Evolutionary conservation across 257 asterid species (phyloP), one percentile per base, ranked within the genome.

Genomic region (Vinca minor): DNA sequence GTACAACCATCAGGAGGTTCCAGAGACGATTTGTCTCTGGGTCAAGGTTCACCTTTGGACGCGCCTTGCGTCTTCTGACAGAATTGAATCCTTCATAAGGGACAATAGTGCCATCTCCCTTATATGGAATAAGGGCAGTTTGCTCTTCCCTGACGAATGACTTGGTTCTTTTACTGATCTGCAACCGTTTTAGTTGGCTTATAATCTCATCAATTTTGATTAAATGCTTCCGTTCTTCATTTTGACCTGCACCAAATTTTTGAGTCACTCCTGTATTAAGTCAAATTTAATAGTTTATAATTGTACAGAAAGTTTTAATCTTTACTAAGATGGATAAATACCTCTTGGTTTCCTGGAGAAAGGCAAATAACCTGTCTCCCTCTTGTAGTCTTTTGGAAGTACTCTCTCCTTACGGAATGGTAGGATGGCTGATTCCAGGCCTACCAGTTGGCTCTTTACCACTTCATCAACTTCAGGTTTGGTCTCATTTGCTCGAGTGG

Each of bases 41-140:
- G 74, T 92, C 97, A 71, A 92, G 97, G 85, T 92, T 87, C 71
- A 92, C 97, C 74, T 73, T 92, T 38, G 97, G 96, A 60, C 98
- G 89, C 47, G 85, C 80, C 68, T 28, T 73, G 53, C 63, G 79
- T 38, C 74, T 87, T 74, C 80, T 87, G 32, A 79, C 71, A 32
- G 72, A 75, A 66, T 79, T 83, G 67, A 73, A 71, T 47, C 63
- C 84, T 52, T 69, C 81, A 62, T 65, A 76, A 23, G 90, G 88
- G 73, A 93, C 84, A 67, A 89, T 58, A 34, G 82, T 71, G 32
- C 85, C 83, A 69, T 79, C 75, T 71, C 78, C 91, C 63, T 67
- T 78, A 71, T 84, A 89, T 41, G 91, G 95, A 69, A 93, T 86
- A 70, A 88, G 81, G 36, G 88, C 93, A 63, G 59, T 72, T 73